Conservation (phyloP, 139 green algal species). For the Pleodorina starrii region DNA sequence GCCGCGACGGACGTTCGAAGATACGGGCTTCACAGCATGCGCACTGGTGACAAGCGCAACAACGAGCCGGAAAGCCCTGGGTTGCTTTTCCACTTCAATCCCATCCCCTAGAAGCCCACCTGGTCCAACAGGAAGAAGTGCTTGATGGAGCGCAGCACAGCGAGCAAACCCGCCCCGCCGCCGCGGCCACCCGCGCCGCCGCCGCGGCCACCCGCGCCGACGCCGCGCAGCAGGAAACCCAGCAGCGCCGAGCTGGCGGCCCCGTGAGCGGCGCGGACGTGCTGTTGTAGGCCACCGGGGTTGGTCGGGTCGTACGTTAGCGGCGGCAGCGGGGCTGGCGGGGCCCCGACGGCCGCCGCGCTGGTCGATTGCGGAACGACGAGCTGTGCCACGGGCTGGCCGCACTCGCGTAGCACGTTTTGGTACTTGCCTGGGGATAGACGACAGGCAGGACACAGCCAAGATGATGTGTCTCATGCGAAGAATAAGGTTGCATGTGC, state of each 20-base stretch:
- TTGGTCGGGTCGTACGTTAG: constrained; percentile 68
- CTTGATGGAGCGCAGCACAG: constrained; percentile 85
- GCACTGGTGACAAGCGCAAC: too few species aligned
- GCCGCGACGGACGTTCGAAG: too few species aligned
- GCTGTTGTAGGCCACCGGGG: constrained; percentile 34
- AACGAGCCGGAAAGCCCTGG: too few species aligned
- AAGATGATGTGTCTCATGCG: too few species aligned
- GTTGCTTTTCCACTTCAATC: too few species aligned
- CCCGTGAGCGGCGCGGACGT: constrained; percentile 68
- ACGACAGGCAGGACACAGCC: too few species aligned
- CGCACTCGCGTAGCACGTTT: constrained; percentile 89
- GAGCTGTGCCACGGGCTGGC: constrained; percentile 54
- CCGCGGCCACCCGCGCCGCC: not conserved
- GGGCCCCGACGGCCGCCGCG: not conserved
- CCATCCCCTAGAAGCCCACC: too few species aligned
- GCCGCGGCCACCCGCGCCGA: not conserved
- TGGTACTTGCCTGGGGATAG: constrained; percentile 87
- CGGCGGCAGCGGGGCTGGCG: constrained; percentile 4
- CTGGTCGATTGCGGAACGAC: not conserved
- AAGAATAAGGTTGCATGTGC: too few species aligned
- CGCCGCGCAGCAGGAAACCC: constrained; percentile 67
- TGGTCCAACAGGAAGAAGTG: constrained; percentile 94
- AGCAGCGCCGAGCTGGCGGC: constrained; percentile 76
- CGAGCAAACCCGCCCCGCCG: constrained; percentile 63
- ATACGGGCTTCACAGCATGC: too few species aligned